These are phyloP conservation scores for Macrotyloma uniflorum DNA, from an alignment of 306 rosid species.

Conservation along the genomic window DNA sequence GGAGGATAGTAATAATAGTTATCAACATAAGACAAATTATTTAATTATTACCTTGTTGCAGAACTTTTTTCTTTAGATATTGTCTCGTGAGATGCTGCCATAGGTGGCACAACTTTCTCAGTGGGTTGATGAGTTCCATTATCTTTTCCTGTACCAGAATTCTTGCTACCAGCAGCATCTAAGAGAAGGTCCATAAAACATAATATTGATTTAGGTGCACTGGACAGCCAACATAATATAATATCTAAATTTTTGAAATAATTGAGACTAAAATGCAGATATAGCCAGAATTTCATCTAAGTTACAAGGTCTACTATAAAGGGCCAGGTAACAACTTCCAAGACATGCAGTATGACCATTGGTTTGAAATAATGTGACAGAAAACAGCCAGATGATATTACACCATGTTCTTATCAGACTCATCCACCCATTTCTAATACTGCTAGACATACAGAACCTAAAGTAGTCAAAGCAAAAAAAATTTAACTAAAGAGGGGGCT, in stretches of 20 bases:
- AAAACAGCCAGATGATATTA: slow-evolving; percentile 29
- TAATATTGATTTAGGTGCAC: slow-evolving; percentile 30
- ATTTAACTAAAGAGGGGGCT: neutral
- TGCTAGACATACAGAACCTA: neutral
- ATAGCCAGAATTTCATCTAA: slow-evolving; percentile 28
- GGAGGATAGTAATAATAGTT: neutral
- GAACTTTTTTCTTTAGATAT: slow-evolving; percentile 61
- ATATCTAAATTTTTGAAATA: slow-evolving; percentile 35
- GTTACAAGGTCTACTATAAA: slow-evolving; percentile 16
- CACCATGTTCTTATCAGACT: slow-evolving; percentile 29
- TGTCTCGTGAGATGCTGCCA: slow-evolving; percentile 61
- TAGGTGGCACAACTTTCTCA: slow-evolving; percentile 60
- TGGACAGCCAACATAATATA: slow-evolving; percentile 32
- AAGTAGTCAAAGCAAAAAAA: slow-evolving; percentile 20
- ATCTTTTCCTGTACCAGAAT: slow-evolving; percentile 63
- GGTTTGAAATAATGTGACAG: slow-evolving; percentile 26
- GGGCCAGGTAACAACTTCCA: slow-evolving; percentile 20
- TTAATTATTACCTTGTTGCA: slow-evolving; percentile 57
- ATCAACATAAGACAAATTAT: neutral
- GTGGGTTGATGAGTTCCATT: slow-evolving; percentile 64
- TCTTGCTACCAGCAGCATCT: slow-evolving; percentile 80
- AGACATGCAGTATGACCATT: slow-evolving; percentile 30
- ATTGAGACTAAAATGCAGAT: slow-evolving; percentile 22
- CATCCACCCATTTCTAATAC: slow-evolving; percentile 27
- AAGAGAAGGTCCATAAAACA: slow-evolving; percentile 43